phyloP scores from a whole-genome alignment of 805 yeast species.

The Cyberlindnera bimundalis region DNA sequence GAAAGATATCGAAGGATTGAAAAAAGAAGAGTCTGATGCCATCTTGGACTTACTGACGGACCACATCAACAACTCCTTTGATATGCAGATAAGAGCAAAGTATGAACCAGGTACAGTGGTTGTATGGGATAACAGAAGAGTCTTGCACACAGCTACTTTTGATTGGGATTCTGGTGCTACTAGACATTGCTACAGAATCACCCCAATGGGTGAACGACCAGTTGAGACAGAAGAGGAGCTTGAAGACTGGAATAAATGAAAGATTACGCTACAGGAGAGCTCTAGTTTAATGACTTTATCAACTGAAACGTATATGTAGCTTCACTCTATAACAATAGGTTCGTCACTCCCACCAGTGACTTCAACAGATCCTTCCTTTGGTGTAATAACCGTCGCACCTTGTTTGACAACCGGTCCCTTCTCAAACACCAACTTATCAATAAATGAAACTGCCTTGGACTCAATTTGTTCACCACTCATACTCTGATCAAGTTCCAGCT shows the following conservation, averaged over 20 bases:
- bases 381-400: no score
- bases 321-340: slow-evolving; percentile 8
- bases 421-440: slow-evolving; percentile 43
- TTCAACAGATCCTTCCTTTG: no score
- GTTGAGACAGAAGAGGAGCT: slow-evolving; percentile 12
- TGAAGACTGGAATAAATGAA: slow-evolving; percentile 12
- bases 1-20: slow-evolving; percentile 48
- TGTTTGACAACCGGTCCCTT: neutral
- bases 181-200: slow-evolving; percentile 29
- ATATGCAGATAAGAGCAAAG: slow-evolving; percentile 22
- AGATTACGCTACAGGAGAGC: neutral
- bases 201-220: slow-evolving; percentile 45
- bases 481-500: slow-evolving; percentile 71
- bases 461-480: slow-evolving; percentile 32
- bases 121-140: slow-evolving; percentile 27
- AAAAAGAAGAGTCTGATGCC: slow-evolving; percentile 46
- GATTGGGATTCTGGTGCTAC: slow-evolving; percentile 37
- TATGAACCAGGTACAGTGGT: slow-evolving; percentile 25
- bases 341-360: neutral
- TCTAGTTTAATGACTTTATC: no score
- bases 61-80: slow-evolving; percentile 44
- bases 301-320: no score
- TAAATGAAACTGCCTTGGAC: slow-evolving; percentile 21
- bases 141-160: slow-evolving; percentile 52
- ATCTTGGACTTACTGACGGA: slow-evolving; percentile 44